A percentile compares a stretch with the other conserved stretches of the same genome.
phyloP scores from a whole-genome alignment of 257 asterid species.

The Przewalskia tangutica region DNA sequence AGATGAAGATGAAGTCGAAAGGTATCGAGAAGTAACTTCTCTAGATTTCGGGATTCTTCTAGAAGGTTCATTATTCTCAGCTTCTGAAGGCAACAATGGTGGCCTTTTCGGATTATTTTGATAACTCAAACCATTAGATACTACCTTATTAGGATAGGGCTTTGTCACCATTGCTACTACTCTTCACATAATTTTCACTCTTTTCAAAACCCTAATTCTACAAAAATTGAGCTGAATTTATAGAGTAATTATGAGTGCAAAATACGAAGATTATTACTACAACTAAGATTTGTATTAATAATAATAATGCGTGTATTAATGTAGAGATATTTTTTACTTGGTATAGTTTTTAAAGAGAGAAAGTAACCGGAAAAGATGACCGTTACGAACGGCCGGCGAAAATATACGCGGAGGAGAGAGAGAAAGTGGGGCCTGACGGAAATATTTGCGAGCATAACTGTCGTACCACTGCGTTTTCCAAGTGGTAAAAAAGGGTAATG shows the following conservation, averaged over 20 bases:
- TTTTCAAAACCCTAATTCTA: slow-evolving; percentile 15
- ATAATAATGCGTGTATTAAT: neutral
- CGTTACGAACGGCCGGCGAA: slow-evolving; percentile 35
- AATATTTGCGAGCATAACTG: slow-evolving; percentile 32
- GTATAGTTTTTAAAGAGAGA: slow-evolving; percentile 21
- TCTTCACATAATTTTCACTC: neutral
- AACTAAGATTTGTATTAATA: too few relatives aligned
- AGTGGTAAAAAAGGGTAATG: slow-evolving; percentile 1
- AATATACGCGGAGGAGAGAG: slow-evolving; percentile 13
- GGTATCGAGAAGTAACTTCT: slow-evolving; percentile 54
- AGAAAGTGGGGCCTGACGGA: slow-evolving; percentile 5
- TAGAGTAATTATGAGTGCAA: too few relatives aligned
- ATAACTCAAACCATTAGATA: neutral
- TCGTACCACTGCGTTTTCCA: slow-evolving; percentile 12
- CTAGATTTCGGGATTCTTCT: slow-evolving; percentile 43
- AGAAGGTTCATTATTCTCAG: slow-evolving; percentile 38
- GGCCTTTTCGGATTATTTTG: slow-evolving; percentile 35
- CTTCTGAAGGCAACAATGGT: slow-evolving; percentile 55
- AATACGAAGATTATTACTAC: too few relatives aligned
- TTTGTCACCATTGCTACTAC: slow-evolving; percentile 41
- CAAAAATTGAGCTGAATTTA: neutral
- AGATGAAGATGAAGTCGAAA: slow-evolving; percentile 48
- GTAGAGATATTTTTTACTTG: slow-evolving; percentile 5
- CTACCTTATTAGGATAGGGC: too few relatives aligned
- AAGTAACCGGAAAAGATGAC: slow-evolving; percentile 25